Base-by-base conservation (phyloP, 2,329 filamentous ascomycete species). In the Cercospora sesami region DNA sequence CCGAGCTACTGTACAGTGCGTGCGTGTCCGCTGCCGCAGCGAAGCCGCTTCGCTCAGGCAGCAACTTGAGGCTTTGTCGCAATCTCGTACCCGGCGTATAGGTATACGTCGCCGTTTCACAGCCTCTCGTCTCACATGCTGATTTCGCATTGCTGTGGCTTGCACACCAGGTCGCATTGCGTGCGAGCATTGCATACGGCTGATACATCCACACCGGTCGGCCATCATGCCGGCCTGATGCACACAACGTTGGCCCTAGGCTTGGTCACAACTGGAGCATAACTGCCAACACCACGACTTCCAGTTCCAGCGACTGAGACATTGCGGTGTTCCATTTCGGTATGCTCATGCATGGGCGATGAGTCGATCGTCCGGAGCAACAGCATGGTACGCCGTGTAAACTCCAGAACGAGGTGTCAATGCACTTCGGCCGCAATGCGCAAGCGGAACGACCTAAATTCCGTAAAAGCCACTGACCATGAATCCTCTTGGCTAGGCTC, bases 311-410 rank as follows among this genome's bases (percentile, higher is more conserved):
- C 36, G 36, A 42, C 36, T n/a, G 36, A 21, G 42, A 48, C 30
- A 39, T 60, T 42, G 60, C 60, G 60, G 36, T 48, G 36, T 48
- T 30, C 39, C 60, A 26, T 45, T 48, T 21, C 23, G 60, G 23
- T 45, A 14, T 23, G 57, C 57, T 14, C 57, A 60, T 39, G 31
- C 42, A 23, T 48, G 42, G 18, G 42, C 42, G 31, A 45, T 61
- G 59, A 61, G 59, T 61, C 59, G 33, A 61, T 61, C 16, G 59
- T 28, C 59, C 31, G 59, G 33, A 61, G 33, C 59, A 61, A 61
- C 59, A 61, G 33, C 18, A 48, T 45, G 36, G 31, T 26, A 12
- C 18, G 18, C 42, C 42, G 42, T 23, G 8, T 23, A 23, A 48
- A 48, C 36, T 28, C 30, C 21, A 45, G 59, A 61, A 61, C 59